Conservation (phyloP, 805 yeast species). For the Sugiyamaella boreocaroliniensis region DNA sequence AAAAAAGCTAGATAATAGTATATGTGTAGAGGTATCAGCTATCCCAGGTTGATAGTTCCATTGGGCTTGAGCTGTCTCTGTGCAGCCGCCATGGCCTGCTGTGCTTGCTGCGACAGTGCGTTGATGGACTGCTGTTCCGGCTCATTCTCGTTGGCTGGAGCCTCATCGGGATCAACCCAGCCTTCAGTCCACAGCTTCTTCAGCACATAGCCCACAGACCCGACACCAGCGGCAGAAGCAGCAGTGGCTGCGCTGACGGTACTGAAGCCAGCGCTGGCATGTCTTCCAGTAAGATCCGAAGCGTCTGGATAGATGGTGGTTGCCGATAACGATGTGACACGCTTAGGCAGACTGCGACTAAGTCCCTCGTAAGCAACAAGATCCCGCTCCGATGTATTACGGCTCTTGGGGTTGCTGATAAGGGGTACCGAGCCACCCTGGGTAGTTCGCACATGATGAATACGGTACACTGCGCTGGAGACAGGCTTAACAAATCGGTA, state of each 20-base stretch:
- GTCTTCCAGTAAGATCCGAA: conserved; percentile 2
- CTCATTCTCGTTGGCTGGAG: conserved; percentile 1
- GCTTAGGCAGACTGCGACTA: conserved; percentile 14
- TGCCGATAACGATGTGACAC: conserved; percentile 17
- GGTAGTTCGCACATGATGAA: conserved; percentile 22
- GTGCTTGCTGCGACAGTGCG: conserved; percentile 17
- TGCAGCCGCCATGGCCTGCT: conserved; percentile 16
- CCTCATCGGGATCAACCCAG: conserved; percentile 17
- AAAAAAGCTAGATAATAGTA: background rate
- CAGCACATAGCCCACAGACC: conserved; percentile 13
- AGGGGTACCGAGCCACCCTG: background rate
- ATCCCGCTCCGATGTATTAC: background rate
- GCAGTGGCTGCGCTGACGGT: conserved; percentile 12
- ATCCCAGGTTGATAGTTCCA: conserved; percentile 10
- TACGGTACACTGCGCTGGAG: conserved; percentile 52
- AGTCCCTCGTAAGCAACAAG: conserved; percentile 7
- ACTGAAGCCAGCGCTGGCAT: background rate
- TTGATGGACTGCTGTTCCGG: conserved; percentile 10
- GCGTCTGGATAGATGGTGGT: conserved; percentile 12
- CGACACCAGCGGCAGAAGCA: conserved; percentile 11
- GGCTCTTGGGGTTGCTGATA: background rate
- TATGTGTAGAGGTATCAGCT: background rate
- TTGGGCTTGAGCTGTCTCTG: conserved; percentile 12
- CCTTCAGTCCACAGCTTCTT: conserved; percentile 23
- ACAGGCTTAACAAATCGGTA: conserved; percentile 67